Evolutionary conservation across 2,329 filamentous ascomycete species (phyloP).

Genomic region (Neonectria faginata): DNA sequence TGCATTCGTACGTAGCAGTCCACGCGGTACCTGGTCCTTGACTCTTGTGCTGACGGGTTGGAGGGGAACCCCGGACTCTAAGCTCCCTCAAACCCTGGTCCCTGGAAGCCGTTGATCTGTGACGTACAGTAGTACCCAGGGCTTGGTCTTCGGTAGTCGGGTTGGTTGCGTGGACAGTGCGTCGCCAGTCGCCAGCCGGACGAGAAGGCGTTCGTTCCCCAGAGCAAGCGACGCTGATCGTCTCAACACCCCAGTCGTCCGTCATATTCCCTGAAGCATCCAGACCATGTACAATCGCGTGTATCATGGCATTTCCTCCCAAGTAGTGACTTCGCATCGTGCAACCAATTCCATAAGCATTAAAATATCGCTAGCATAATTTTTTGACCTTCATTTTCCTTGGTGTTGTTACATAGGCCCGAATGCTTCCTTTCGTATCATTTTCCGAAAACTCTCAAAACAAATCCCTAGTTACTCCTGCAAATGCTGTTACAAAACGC

Average conservation of each 20-base stretch:
- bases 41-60: not conserved
- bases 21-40: not conserved
- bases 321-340: not conserved
- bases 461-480: conserved; percentile 3
- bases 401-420: conserved; percentile 16
- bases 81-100: conserved; percentile 12
- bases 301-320: not conserved
- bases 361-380: not conserved
- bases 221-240: not conserved
- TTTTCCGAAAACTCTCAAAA: conserved; percentile 11
- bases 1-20: not conserved
- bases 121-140: conserved; percentile 7
- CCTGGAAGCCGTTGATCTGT: conserved; percentile 21
- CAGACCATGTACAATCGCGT: not conserved
- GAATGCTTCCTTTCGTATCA: not conserved
- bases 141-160: conserved; percentile 19
- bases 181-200: conserved; percentile 11
- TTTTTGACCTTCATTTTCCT: conserved; percentile 2
- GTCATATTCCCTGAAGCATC: not conserved
- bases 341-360: not conserved
- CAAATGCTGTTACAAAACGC: conserved; percentile 23
- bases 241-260: not conserved
- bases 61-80: conserved; percentile 16
- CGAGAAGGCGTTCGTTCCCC: not conserved
- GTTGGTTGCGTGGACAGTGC: conserved; percentile 19